These are phyloP conservation scores for Ramaria rubella DNA, from an alignment of 768 basidiomycete species.

Conservation along the genomic window DNA sequence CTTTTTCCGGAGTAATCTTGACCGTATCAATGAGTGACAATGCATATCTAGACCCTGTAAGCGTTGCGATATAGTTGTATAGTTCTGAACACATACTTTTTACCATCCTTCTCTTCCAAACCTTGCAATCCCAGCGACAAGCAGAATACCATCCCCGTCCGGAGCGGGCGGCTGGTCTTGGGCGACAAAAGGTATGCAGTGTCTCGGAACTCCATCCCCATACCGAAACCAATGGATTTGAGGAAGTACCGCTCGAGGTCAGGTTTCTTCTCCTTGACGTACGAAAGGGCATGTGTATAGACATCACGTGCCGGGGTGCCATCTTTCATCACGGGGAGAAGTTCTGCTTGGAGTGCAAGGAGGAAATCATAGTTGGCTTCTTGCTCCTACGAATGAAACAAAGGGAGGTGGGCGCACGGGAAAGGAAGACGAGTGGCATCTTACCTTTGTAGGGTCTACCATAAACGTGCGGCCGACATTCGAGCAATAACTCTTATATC, in stretches of 20 bases:
- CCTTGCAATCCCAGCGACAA: conserved; percentile 82
- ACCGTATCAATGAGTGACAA: conserved; percentile 87
- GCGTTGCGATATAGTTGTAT: not conserved
- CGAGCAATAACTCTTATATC: conserved; percentile 89
- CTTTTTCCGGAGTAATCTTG: conserved; percentile 59
- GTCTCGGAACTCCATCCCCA: conserved; percentile 93
- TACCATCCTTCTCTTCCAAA: conserved; percentile 65
- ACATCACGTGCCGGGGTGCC: conserved; percentile 71
- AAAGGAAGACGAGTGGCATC: conserved; percentile 10
- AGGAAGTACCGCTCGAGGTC: conserved; percentile 79
- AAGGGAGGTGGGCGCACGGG: not conserved
- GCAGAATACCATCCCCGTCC: conserved; percentile 79
- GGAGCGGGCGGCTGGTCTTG: conserved; percentile 69
- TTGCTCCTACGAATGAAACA: conserved; percentile 59
- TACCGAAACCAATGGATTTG: conserved; percentile 88
- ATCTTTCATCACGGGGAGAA: conserved; percentile 71
- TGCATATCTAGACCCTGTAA: conserved; percentile 54
- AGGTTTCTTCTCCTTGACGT: conserved; percentile 69
- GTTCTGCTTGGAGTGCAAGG: conserved; percentile 67
- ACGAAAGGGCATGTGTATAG: conserved; percentile 68
- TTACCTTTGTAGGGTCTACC: conserved; percentile 84
- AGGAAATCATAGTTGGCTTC: conserved; percentile 81
- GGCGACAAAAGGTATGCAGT: conserved; percentile 72
- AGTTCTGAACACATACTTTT: conserved; percentile 49
- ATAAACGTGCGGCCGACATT: conserved; percentile 93